Evolutionary conservation across 192 early-diverging fungal genomes (phyloP).

Genomic region (Spizellomyces punctatus): DNA sequence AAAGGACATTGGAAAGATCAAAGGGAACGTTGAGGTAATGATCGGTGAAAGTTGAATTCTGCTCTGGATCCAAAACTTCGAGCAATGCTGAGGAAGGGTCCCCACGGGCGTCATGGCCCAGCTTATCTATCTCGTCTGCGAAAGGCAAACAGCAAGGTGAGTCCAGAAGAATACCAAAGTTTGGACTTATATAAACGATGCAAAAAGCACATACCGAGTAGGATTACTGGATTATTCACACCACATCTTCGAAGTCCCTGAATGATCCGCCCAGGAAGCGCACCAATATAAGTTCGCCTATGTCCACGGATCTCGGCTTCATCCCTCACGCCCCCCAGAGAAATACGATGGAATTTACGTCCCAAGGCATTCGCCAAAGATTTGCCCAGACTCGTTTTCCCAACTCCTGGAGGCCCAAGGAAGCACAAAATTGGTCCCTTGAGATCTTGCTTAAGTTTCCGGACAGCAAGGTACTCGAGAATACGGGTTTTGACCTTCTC

Average conservation of each 20-base stretch:
- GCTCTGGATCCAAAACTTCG: constrained; percentile 86
- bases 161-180: neutral
- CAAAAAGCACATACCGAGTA: constrained; percentile 57
- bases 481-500: constrained; percentile 80
- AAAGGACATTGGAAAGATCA: constrained; percentile 68
- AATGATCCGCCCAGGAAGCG: constrained; percentile 78
- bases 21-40: constrained; percentile 76
- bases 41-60: constrained; percentile 79
- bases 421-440: constrained; percentile 78
- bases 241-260: constrained; percentile 71
- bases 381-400: constrained; percentile 83
- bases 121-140: constrained; percentile 83
- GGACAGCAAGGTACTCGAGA: constrained; percentile 80
- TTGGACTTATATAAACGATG: neutral
- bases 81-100: constrained; percentile 82
- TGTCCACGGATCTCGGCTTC: constrained; percentile 90
- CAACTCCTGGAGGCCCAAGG: constrained; percentile 56
- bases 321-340: constrained; percentile 82
- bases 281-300: constrained; percentile 84
- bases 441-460: constrained; percentile 74
- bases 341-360: constrained; percentile 80
- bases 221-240: constrained; percentile 77
- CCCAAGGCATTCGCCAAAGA: constrained; percentile 76
- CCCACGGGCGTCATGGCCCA: constrained; percentile 67
- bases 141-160: neutral